Evolutionary conservation across 805 yeast species (phyloP).

Genomic region (Sporopachydermia quercuum): DNA sequence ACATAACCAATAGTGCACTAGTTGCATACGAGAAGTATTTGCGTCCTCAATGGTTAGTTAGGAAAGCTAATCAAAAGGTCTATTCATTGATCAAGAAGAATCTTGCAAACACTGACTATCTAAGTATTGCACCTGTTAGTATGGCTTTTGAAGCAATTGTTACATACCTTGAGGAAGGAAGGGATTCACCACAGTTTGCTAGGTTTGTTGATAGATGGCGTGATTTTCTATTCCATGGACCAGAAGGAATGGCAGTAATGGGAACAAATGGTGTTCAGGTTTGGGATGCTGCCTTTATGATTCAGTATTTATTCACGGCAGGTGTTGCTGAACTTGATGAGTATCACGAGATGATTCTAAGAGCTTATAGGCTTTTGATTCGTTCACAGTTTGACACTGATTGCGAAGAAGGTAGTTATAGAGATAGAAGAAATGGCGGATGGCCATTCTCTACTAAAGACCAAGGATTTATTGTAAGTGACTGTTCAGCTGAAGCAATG

Average conservation of each 20-base stretch:
- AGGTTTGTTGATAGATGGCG: slow-evolving; percentile 43
- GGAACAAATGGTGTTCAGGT: slow-evolving; percentile 97
- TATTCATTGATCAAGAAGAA: slow-evolving; percentile 63
- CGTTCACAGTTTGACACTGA: slow-evolving; percentile 78
- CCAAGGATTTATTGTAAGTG: slow-evolving; percentile 94
- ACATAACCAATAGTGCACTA: slow-evolving; percentile 44
- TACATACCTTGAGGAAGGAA: slow-evolving; percentile 55
- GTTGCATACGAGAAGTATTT: slow-evolving; percentile 52
- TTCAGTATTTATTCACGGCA: slow-evolving; percentile 69
- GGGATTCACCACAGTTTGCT: slow-evolving; percentile 43
- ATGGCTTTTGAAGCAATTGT: slow-evolving; percentile 74
- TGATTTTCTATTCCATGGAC: slow-evolving; percentile 73
- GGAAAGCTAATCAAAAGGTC: slow-evolving; percentile 33
- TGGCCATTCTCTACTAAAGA: slow-evolving; percentile 95
- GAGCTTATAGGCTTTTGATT: slow-evolving; percentile 56
- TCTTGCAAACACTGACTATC: slow-evolving; percentile 56
- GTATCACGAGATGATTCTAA: slow-evolving; percentile 46
- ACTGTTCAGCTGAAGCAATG: slow-evolving; percentile 91
- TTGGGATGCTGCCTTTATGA: slow-evolving; percentile 90
- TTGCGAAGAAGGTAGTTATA: slow-evolving; percentile 58
- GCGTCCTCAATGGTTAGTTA: slow-evolving; percentile 61
- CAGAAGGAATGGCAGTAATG: slow-evolving; percentile 83
- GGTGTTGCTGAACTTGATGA: slow-evolving; percentile 62
- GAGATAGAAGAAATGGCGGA: slow-evolving; percentile 78
- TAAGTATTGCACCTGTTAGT: slow-evolving; percentile 89